Conservation (phyloP, 371 early-diverging fungal genomes). For the Capniomyces stellatus region DNA sequence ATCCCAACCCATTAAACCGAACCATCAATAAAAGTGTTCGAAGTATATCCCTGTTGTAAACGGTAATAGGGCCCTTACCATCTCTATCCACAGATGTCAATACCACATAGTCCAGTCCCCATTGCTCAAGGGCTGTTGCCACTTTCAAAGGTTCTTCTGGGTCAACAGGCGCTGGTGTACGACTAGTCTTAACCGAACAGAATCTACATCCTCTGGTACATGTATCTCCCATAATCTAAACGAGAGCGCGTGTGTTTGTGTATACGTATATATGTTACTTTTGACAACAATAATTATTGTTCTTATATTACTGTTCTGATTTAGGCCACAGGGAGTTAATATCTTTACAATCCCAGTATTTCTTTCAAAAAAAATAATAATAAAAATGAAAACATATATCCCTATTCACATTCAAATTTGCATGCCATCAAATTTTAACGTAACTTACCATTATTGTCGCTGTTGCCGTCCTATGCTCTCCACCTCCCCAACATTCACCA, state of each 20-base stretch:
- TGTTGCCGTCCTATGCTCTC: slow-evolving; percentile 87
- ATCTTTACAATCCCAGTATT: too few species aligned
- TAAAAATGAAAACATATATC: too few species aligned
- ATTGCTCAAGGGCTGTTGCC: slow-evolving; percentile 80
- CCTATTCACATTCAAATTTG: too few species aligned
- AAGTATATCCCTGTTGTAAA: background rate
- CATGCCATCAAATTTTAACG: too few species aligned
- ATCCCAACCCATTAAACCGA: too few species aligned
- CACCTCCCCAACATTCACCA: slow-evolving; percentile 96
- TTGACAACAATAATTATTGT: too few species aligned
- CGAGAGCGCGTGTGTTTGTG: too few species aligned
- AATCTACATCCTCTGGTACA: slow-evolving; percentile 97
- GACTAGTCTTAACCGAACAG: slow-evolving; percentile 94
- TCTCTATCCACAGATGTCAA: slow-evolving; percentile 95
- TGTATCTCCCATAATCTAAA: slow-evolving; percentile 97
- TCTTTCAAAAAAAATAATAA: too few species aligned
- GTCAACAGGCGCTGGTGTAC: slow-evolving; percentile 73
- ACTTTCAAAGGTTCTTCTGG: slow-evolving; percentile 87
- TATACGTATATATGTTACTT: too few species aligned
- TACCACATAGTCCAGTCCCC: slow-evolving; percentile 96
- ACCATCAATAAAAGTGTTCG: too few species aligned
- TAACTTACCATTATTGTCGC: slow-evolving; percentile 99
- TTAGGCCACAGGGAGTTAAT: too few species aligned
- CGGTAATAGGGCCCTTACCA: slow-evolving; percentile 27
- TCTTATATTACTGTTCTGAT: too few species aligned